Base-by-base conservation (phyloP, 805 yeast species). In the Ogataea polymorpha region DNA sequence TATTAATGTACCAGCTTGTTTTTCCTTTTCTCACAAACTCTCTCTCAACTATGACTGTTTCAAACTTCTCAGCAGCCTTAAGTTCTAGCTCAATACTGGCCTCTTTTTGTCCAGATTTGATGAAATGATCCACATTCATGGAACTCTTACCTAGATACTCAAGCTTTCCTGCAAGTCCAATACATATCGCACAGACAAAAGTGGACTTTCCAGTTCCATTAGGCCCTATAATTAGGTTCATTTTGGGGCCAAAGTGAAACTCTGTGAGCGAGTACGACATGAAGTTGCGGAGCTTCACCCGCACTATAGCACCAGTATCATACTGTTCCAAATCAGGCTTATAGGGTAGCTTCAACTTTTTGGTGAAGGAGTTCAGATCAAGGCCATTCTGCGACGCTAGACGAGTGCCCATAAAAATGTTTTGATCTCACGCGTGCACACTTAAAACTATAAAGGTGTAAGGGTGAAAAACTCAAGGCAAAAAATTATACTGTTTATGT, bases 161-260 rank as follows among this genome's bases (percentile, higher is more conserved):
- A 16, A 86, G 74, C 54, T 75, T 79, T 1, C 97, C 98, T 1
- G 83, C 91, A 13, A 93, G 65, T 0, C 96, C 96, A 24, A 93
- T 68, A 57, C 96, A 91, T 1, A 91, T 77, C 0, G 96, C 98
- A 45, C 96, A 86, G 4, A 93, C 90, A 54, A 93, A 77, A 0
- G 98, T 88, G 27, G 93, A 82, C 56, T 93, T 93, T 6, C 99
- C 99, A 0, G 96, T 78, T 25, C 99, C 99, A 59, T 93, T 93
- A 10, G 97, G 97, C 0, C 97, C 99, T 39, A 93, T 83, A 43
- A 93, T 85, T 82, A 93, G 79, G 58, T 93, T 93, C 57, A 93
- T 70, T 2, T 82, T 71, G 0, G 97, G 96, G 0, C 91, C 84
- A 42, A 91, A 72, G 28, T 72, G 70, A 61, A 87, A 88, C 60